phyloP scores from a whole-genome alignment of 2,329 filamentous ascomycete genomes.

The Aspergillus pseudotamarii region DNA sequence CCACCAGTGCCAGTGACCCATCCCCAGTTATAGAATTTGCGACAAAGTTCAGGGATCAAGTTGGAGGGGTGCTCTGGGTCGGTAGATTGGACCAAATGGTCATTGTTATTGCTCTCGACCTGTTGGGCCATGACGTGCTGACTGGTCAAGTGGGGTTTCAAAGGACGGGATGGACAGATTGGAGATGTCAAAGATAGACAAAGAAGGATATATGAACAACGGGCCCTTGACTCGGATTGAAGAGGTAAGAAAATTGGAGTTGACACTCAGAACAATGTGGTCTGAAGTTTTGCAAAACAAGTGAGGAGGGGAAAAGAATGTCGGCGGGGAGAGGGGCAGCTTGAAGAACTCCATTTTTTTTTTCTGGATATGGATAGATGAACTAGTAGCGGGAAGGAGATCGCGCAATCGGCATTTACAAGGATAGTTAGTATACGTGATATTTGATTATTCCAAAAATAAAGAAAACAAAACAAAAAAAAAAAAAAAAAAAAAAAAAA shows the following conservation, averaged over 20 bases:
- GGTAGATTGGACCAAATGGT: conserved; percentile 60
- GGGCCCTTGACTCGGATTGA: neutral
- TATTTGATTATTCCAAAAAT: neutral
- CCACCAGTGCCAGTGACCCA: conserved; percentile 67
- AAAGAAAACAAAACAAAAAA: neutral
- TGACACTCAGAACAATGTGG: neutral
- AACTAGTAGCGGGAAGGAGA: neutral
- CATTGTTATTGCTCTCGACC: conserved; percentile 40
- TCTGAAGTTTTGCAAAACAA: neutral
- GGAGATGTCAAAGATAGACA: neutral
- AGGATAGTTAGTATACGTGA: neutral
- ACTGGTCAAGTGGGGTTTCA: neutral
- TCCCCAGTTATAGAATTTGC: conserved; percentile 91
- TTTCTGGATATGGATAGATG: neutral
- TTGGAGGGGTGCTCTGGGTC: conserved; percentile 91
- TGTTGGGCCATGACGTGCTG: conserved; percentile 14
- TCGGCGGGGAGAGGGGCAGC: conserved; percentile 1
- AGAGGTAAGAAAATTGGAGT: neutral
- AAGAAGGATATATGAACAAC: neutral
- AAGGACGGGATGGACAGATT: conserved; percentile 2
- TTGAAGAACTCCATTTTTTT: neutral
- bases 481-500: neutral
- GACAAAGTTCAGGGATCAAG: conserved; percentile 88
- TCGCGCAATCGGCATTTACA: neutral
- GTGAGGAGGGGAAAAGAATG: conserved; percentile 1